Evolutionary conservation across 805 yeast genomes (phyloP).

Genomic region (Ascoidea tarda): DNA sequence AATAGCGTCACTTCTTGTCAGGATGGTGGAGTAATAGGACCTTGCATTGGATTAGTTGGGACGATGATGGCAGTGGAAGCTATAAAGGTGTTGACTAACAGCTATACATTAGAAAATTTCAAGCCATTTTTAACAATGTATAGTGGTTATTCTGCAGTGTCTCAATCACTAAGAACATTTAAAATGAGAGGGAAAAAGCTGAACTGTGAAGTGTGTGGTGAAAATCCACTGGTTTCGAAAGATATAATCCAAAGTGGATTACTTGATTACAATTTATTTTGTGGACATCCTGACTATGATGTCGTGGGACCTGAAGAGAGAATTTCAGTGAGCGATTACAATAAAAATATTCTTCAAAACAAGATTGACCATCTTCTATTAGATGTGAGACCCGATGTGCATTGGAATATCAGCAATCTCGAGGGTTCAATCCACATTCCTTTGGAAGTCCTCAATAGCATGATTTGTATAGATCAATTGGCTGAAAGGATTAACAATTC

Average conservation of each 20-base stretch:
- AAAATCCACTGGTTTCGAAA: slow-evolving; percentile 31
- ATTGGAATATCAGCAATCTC: slow-evolving; percentile 52
- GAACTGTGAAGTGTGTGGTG: slow-evolving; percentile 55
- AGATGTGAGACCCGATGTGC: slow-evolving; percentile 77
- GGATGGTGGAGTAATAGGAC: slow-evolving; percentile 92
- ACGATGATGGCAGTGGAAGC: slow-evolving; percentile 81
- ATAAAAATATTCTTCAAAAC: slow-evolving; percentile 6
- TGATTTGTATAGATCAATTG: slow-evolving; percentile 13
- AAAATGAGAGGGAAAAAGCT: slow-evolving; percentile 60
- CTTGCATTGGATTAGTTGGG: slow-evolving; percentile 91
- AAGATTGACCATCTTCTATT: slow-evolving; percentile 23
- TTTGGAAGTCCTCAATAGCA: slow-evolving; percentile 29
- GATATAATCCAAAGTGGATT: slow-evolving; percentile 28
- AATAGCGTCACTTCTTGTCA: slow-evolving; percentile 71
- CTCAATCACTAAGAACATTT: slow-evolving; percentile 54
- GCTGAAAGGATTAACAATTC: no score
- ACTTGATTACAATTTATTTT: slow-evolving; percentile 57
- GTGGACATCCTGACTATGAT: slow-evolving; percentile 44
- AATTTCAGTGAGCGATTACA: slow-evolving; percentile 27
- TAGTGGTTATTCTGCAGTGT: slow-evolving; percentile 39
- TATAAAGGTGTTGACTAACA: slow-evolving; percentile 52
- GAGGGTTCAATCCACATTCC: slow-evolving; percentile 52
- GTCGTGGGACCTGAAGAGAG: slow-evolving; percentile 32
- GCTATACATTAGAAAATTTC: slow-evolving; percentile 37
- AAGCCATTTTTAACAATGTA: slow-evolving; percentile 57